phyloP scores from a whole-genome alignment of 2,329 filamentous ascomycete genomes.

The Uncinocarpus reesii region DNA sequence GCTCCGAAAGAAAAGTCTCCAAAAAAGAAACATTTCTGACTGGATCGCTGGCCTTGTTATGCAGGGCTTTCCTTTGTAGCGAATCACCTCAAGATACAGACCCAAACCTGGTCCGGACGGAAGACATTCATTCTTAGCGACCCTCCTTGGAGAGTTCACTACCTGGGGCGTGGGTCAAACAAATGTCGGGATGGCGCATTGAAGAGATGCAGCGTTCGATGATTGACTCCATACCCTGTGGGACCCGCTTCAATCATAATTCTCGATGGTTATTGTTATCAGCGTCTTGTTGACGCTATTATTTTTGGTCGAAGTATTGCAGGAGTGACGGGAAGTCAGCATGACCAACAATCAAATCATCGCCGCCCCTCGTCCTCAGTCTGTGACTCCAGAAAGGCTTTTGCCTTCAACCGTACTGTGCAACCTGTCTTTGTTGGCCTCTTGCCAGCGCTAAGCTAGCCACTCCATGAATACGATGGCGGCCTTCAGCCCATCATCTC shows the following conservation, averaged over 20 bases:
- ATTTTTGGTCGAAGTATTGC: not conserved
- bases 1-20: not conserved
- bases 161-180: slow-evolving; percentile 13
- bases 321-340: not conserved
- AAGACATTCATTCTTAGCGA: slow-evolving; percentile 3
- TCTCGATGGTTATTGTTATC: not conserved
- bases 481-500: not conserved
- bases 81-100: slow-evolving; percentile 3
- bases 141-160: slow-evolving; percentile 1
- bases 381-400: too few relatives aligned
- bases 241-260: not conserved
- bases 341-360: not conserved
- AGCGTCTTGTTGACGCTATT: not conserved
- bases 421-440: slow-evolving; percentile 3
- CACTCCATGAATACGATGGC: slow-evolving; percentile 1
- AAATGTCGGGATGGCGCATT: slow-evolving; percentile 13
- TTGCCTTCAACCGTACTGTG: slow-evolving; percentile 1
- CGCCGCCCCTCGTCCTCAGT: too few relatives aligned
- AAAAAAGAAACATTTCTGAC: slow-evolving; percentile 9
- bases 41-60: slow-evolving; percentile 1
- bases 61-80: slow-evolving; percentile 7
- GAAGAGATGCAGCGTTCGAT: not conserved
- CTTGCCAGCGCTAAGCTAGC: slow-evolving; percentile 12
- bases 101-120: slow-evolving; percentile 3
- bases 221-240: slow-evolving; percentile 2